Evolutionary conservation across 164 flowering plant species (phyloP).

Genomic region (Magnolia officinalis): DNA sequence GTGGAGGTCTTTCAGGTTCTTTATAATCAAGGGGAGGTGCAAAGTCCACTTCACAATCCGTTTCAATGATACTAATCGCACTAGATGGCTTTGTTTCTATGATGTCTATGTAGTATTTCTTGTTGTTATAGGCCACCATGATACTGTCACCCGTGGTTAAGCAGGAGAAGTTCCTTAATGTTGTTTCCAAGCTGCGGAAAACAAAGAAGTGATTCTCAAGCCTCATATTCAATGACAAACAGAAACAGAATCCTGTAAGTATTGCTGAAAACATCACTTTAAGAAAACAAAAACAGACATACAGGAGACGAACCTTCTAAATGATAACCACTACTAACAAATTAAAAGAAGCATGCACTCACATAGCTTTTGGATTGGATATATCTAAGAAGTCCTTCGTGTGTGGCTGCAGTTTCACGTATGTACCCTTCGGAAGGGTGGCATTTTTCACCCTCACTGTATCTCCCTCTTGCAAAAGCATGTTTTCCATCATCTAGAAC

Average conservation of each 20-base stretch:
- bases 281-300: too few species aligned
- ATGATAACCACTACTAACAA: background rate
- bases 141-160: conserved; percentile 90
- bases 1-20: conserved; percentile 69
- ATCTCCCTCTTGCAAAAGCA: conserved; percentile 94
- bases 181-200: conserved; percentile 82
- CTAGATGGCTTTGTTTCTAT: conserved; percentile 82
- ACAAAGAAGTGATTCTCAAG: background rate
- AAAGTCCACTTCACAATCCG: conserved; percentile 98
- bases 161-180: conserved; percentile 90
- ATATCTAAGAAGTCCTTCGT: conserved; percentile 92
- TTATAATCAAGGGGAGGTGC: conserved; percentile 96
- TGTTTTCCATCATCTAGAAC: conserved; percentile 91
- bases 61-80: conserved; percentile 87
- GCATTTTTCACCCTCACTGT: conserved; percentile 79
- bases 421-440: conserved; percentile 88
- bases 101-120: conserved; percentile 86
- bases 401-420: conserved; percentile 96
- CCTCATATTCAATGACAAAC: background rate
- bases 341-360: conserved; percentile 25
- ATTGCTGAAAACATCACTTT: background rate
- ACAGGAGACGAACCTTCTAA: background rate
- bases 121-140: conserved; percentile 90
- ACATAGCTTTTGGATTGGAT: conserved; percentile 97
- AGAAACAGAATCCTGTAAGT: too few species aligned